These are phyloP conservation scores for Ophiostoma angusticollis DNA, from an alignment of 2,329 filamentous ascomycete genomes.

Conservation along the genomic window DNA sequence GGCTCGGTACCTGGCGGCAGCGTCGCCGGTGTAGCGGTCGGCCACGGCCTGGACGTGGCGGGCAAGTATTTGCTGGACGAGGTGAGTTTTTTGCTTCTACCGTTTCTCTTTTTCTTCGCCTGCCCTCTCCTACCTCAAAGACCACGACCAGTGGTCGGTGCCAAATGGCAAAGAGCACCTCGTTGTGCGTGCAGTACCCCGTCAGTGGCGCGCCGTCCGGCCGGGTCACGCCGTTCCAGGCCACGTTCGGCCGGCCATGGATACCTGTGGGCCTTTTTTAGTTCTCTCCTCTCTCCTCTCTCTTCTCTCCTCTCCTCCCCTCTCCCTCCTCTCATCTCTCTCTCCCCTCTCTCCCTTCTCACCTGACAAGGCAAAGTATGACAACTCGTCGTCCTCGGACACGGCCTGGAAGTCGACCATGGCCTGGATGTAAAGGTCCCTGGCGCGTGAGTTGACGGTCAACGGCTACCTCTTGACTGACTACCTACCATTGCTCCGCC, in stretches of 20 bases:
- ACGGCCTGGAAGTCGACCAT: constrained; percentile 26
- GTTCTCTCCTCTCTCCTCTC: too few species aligned
- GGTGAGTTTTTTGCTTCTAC: too few species aligned
- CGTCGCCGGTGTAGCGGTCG: constrained; percentile 23
- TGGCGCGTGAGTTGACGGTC: not conserved
- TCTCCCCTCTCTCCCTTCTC: too few species aligned
- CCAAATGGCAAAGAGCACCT: constrained; percentile 35
- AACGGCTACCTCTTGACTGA: constrained; percentile 13
- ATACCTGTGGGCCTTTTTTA: too few species aligned
- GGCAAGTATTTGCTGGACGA: constrained; percentile 36
- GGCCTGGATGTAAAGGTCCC: constrained; percentile 34
- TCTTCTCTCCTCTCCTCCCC: too few species aligned
- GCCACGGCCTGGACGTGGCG: constrained; percentile 31
- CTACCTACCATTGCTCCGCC: constrained; percentile 24
- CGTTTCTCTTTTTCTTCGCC: too few species aligned
- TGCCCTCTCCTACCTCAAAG: constrained; percentile 33
- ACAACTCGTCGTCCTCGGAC: constrained; percentile 25
- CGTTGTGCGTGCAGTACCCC: constrained; percentile 30
- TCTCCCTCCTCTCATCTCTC: too few species aligned
- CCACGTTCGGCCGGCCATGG: constrained; percentile 15
- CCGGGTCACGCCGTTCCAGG: constrained; percentile 19
- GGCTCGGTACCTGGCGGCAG: constrained; percentile 23
- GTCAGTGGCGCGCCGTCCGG: constrained; percentile 16
- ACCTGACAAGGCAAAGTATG: constrained; percentile 35
- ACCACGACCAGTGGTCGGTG: constrained; percentile 38